Evolutionary conservation across 768 basidiomycete species (phyloP).

Genomic region (Agrocybe praecox): DNA sequence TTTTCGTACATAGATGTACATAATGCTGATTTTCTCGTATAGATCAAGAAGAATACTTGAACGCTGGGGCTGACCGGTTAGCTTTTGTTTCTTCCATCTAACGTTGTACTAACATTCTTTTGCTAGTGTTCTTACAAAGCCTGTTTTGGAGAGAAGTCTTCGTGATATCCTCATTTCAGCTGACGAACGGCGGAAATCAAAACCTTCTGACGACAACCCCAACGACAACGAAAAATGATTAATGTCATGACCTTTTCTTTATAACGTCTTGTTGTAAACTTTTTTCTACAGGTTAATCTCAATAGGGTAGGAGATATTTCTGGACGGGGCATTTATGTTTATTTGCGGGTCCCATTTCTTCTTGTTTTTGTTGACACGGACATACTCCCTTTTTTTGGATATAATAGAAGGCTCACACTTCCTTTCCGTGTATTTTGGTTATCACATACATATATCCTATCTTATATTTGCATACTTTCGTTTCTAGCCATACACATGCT

Average conservation of each 20-base stretch:
- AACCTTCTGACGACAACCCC: constrained; percentile 2
- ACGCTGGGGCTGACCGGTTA: constrained; percentile 76
- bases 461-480: not conserved
- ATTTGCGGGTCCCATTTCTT: not conserved
- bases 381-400: not conserved
- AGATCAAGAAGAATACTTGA: constrained; percentile 78
- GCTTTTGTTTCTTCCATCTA: constrained; percentile 22
- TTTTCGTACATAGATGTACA: constrained; percentile 4
- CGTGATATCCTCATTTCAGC: constrained; percentile 46
- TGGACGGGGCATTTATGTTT: constrained; percentile 1
- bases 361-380: not conserved
- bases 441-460: not conserved
- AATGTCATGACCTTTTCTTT: constrained; percentile 8
- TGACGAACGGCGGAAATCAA: constrained; percentile 45
- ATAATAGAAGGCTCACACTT: constrained; percentile 1
- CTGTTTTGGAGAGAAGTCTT: constrained; percentile 66
- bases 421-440: not conserved
- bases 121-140: constrained; percentile 75
- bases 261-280: not conserved
- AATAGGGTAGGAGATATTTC: not conserved
- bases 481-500: not conserved
- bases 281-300: not conserved
- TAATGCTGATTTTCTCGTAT: constrained; percentile 20
- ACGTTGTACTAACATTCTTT: constrained; percentile 10
- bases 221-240: constrained; percentile 1